These are phyloP conservation scores for Guyanaporus albipodus DNA, from an alignment of 768 basidiomycete genomes.

Conservation along the genomic window DNA sequence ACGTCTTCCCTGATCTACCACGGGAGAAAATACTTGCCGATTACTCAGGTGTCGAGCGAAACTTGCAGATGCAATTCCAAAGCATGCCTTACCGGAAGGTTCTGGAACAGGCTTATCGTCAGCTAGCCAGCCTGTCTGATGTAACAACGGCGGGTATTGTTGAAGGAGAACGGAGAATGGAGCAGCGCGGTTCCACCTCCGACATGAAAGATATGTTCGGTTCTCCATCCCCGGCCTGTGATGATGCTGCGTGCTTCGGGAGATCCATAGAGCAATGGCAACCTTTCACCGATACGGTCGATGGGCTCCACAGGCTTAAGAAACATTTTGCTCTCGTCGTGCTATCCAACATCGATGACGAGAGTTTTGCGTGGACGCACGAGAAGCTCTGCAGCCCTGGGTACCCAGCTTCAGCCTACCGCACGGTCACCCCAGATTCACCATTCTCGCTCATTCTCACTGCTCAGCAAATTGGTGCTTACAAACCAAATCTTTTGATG, in stretches of 20 bases:
- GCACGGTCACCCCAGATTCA: slow-evolving; percentile 41
- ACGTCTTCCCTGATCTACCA: slow-evolving; percentile 15
- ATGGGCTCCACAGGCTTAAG: slow-evolving; percentile 56
- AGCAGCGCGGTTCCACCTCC: slow-evolving; percentile 16
- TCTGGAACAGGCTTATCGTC: slow-evolving; percentile 42
- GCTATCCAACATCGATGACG: slow-evolving; percentile 70
- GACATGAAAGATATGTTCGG: background rate
- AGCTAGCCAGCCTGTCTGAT: slow-evolving; percentile 33
- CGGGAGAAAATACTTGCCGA: slow-evolving; percentile 44
- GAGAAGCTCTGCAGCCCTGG: slow-evolving; percentile 36
- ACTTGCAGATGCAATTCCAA: slow-evolving; percentile 56
- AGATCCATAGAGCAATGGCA: slow-evolving; percentile 59
- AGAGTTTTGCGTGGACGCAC: slow-evolving; percentile 59
- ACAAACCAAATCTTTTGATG: slow-evolving; percentile 57
- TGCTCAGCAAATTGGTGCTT: slow-evolving; percentile 68
- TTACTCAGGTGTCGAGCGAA: slow-evolving; percentile 50
- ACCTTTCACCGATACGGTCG: slow-evolving; percentile 61
- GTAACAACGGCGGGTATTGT: slow-evolving; percentile 33
- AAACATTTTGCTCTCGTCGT: slow-evolving; percentile 66
- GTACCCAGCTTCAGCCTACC: slow-evolving; percentile 32
- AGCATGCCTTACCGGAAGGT: slow-evolving; percentile 58
- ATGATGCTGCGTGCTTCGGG: slow-evolving; percentile 49
- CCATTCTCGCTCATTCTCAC: slow-evolving; percentile 66
- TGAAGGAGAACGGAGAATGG: slow-evolving; percentile 12
- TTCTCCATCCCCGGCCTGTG: background rate